Percentiles rank a stretch among this genome's conserved stretches.
These are phyloP conservation scores for Simplicillium sp. DNA, from an alignment of 2,329 filamentous ascomycete species.

Conservation along the genomic window DNA sequence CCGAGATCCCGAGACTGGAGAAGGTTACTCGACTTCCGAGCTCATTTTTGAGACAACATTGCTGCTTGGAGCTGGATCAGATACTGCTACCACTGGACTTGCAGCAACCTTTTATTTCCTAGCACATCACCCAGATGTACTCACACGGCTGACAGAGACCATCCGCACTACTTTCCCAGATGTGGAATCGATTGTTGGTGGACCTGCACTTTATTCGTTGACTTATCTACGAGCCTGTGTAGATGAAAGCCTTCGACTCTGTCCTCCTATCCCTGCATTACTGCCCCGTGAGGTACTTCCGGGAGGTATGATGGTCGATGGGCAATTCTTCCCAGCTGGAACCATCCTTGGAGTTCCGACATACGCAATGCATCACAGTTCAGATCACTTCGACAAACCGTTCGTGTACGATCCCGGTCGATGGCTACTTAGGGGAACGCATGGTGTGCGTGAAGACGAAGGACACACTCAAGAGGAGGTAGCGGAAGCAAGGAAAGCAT, in stretches of 20 bases:
- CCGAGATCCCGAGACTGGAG: conserved; percentile 8
- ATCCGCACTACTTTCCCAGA: conserved; percentile 7
- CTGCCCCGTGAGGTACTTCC: conserved; percentile 5
- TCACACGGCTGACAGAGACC: conserved; percentile 5
- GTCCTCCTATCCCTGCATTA: conserved; percentile 6
- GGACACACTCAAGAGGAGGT: background rate
- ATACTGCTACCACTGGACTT: conserved; percentile 7
- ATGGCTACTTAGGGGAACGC: background rate
- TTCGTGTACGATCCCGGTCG: background rate
- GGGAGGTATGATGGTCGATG: conserved; percentile 7
- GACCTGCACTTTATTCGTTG: background rate
- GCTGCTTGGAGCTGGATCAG: conserved; percentile 8
- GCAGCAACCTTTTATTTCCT: conserved; percentile 8
- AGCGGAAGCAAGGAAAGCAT: background rate
- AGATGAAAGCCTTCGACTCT: conserved; percentile 9
- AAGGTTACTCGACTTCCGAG: conserved; percentile 5
- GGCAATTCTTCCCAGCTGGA: conserved; percentile 8
- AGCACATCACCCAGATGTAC: conserved; percentile 5
- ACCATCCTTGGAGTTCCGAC: conserved; percentile 8
- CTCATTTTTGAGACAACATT: conserved; percentile 8
- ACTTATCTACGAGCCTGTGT: conserved; percentile 9
- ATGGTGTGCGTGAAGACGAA: background rate
- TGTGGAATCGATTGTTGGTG: background rate
- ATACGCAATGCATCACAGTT: conserved; percentile 7
- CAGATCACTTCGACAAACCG: conserved; percentile 4